Evolutionary conservation across 306 rosid species (phyloP), one percentile per base, ranked within the genome.

Genomic region (Trifolium pratense): DNA sequence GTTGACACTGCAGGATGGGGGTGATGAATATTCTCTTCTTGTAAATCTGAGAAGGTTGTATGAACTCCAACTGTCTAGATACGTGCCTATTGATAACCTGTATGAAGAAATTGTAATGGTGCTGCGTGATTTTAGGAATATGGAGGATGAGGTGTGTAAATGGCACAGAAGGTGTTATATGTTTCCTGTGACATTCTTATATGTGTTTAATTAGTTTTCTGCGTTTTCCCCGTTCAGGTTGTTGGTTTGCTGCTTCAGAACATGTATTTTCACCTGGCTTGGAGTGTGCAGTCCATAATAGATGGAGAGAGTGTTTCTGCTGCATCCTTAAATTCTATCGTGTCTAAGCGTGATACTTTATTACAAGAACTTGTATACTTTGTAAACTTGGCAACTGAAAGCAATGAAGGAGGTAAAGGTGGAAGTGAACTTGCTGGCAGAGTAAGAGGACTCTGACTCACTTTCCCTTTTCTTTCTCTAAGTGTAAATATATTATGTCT

Each of bases 21-120:
- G 84, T 71, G 98, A 94, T 78, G 98, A 94, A 65, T 94, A 94
- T 85, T 83, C 97, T 60, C 97, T 94, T 83, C 92, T 94, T 80
- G 97, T 94, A 79, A 94, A 94, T 83, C 80, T 79, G 91, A 91
- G 89, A 81, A 91, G 98, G 85, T 62, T 94, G 87, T 88, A 91
- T 81, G 97, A 89, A 86, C 92, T 91, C 79, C 98, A 88, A 37
- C 74, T 91, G 84, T 81, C 89, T 55, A 87, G 83, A 83, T 78
- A 78, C 36, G 92, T 91, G 77, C 89, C 97, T 70, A 70, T 81
- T 10, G 87, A 80, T 65, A 82, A 57, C 82, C 56, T 91, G 64
- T 88, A 84, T 77, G 94, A 80, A 53, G 92, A 94, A 78, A 69
- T 94, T 80, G 88, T 85, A 71, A 78, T 36, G 75, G 82, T 86